phyloP scores from a whole-genome alignment of 1,284 basidiomycete species.

The Ustilago hordei region DNA sequence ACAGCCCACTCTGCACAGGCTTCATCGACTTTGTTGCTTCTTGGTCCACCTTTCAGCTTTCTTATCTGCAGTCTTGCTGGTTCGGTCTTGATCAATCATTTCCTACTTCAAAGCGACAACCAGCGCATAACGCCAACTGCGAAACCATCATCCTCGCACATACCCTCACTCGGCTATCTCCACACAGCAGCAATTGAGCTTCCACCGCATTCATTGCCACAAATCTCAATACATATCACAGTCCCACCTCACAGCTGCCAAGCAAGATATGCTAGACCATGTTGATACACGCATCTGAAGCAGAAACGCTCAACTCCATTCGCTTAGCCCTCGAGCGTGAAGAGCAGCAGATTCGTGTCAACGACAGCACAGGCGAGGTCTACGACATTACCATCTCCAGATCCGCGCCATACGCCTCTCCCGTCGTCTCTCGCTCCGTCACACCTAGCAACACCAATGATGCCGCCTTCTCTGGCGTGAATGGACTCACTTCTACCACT shows the following conservation, averaged over 20 bases:
- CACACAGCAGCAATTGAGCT: too few species aligned
- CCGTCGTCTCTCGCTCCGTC: constrained; percentile 48
- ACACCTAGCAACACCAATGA: constrained; percentile 49
- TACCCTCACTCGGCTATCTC: neutral
- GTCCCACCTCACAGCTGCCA: neutral
- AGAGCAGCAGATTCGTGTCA: constrained; percentile 63
- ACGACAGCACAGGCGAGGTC: constrained; percentile 59
- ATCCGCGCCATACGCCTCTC: constrained; percentile 63
- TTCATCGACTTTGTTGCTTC: neutral
- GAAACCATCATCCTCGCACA: neutral
- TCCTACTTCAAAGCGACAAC: neutral
- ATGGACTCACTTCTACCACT: constrained; percentile 21
- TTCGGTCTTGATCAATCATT: neutral
- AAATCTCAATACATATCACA: neutral
- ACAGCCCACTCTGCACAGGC: neutral
- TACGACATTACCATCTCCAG: constrained; percentile 65
- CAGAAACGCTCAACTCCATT: constrained; percentile 58
- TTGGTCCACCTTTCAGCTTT: neutral
- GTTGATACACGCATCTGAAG: constrained; percentile 56
- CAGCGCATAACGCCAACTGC: neutral
- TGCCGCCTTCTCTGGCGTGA: constrained; percentile 17
- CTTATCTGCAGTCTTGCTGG: neutral
- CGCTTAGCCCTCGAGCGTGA: constrained; percentile 59
- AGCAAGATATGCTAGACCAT: constrained; percentile 33
- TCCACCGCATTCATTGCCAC: neutral